Percentiles rank a stretch among this genome's conserved stretches.
Evolutionary conservation across 2,329 filamentous ascomycete genomes (phyloP).

Genomic region (Geosmithia morbida): DNA sequence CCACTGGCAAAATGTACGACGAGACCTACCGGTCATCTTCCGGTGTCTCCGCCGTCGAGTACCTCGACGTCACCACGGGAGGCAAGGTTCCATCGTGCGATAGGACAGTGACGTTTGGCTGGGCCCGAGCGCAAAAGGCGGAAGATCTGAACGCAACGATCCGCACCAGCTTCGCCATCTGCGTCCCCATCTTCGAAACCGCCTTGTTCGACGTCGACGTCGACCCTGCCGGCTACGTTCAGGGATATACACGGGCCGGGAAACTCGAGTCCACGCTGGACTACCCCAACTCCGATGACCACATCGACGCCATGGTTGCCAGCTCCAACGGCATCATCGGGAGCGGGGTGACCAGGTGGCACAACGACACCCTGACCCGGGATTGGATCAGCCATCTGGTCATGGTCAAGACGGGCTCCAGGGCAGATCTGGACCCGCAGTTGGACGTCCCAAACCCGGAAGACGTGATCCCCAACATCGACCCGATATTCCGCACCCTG

Average conservation of each 20-base stretch:
- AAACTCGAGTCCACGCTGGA: constrained; percentile 5
- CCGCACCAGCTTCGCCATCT: constrained; percentile 9
- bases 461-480: constrained; percentile 5
- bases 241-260: constrained; percentile 5
- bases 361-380: constrained; percentile 26
- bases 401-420: constrained; percentile 10
- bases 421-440: constrained; percentile 15
- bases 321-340: constrained; percentile 4
- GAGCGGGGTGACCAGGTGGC: constrained; percentile 16
- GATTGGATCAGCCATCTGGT: constrained; percentile 36
- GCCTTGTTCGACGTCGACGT: constrained; percentile 18
- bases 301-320: constrained; percentile 5
- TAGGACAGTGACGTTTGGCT: constrained; percentile 7
- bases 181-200: constrained; percentile 12
- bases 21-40: background rate
- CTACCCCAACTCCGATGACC: constrained; percentile 4
- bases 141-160: constrained; percentile 5
- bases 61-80: background rate
- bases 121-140: constrained; percentile 5
- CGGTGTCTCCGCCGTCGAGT: background rate
- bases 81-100: constrained; percentile 3
- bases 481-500: constrained; percentile 10
- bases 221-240: constrained; percentile 10
- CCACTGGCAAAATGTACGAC: too few species aligned
- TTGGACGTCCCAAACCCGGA: constrained; percentile 7